Evolutionary conservation across 2,329 filamentous ascomycete genomes (phyloP).

Genomic region (Chaetothyriales sp.): DNA sequence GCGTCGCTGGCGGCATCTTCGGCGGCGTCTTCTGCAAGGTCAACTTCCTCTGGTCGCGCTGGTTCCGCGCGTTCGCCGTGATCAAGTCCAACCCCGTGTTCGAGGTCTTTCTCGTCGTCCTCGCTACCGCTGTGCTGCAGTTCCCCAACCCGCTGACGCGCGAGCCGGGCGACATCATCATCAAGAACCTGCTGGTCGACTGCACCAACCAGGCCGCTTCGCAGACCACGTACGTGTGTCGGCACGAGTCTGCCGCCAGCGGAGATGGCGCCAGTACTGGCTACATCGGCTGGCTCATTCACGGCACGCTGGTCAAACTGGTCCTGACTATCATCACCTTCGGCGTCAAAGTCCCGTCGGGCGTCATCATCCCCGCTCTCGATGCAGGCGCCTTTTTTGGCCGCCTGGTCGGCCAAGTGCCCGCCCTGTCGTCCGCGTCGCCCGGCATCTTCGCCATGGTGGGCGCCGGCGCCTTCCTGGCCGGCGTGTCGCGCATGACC

Average conservation of each 20-base stretch:
- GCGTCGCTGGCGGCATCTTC: constrained; percentile 44
- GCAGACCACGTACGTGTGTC: constrained; percentile 36
- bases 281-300: constrained; percentile 41
- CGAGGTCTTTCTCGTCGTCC: constrained; percentile 41
- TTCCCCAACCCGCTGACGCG: constrained; percentile 43
- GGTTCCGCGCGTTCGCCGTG: constrained; percentile 38
- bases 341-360: constrained; percentile 46
- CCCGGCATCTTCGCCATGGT: constrained; percentile 51
- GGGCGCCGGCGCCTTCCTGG: constrained; percentile 44
- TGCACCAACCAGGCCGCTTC: constrained; percentile 28
- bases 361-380: constrained; percentile 47
- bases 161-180: constrained; percentile 42
- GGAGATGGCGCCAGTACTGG: constrained; percentile 12
- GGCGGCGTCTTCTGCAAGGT: constrained; percentile 46
- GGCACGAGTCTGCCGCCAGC: constrained; percentile 29
- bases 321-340: constrained; percentile 46
- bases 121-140: constrained; percentile 41
- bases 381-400: constrained; percentile 47
- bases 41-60: constrained; percentile 44
- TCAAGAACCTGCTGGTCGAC: constrained; percentile 45
- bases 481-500: constrained; percentile 46
- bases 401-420: constrained; percentile 36
- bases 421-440: constrained; percentile 40
- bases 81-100: constrained; percentile 45
- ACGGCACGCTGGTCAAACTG: constrained; percentile 42